Conservation (phyloP, 208 protist genomes). For the Willaertia magna region DNA sequence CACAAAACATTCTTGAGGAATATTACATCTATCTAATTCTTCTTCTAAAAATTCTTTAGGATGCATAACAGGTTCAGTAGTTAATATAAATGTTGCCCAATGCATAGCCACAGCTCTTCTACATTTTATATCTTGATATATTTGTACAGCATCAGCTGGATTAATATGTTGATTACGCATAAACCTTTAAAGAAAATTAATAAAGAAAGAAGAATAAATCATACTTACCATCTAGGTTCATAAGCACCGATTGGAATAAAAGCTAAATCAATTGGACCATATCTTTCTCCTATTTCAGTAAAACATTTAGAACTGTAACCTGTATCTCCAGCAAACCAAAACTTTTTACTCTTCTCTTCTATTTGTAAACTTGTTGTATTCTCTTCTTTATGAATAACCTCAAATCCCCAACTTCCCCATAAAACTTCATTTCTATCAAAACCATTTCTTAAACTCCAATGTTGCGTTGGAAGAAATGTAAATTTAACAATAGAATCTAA, state of each 20-base stretch:
- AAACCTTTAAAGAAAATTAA: too few relatives aligned
- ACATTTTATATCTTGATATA: conserved; percentile 29
- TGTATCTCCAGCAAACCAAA: conserved; percentile 29
- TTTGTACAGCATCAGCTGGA: conserved; percentile 46
- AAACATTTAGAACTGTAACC: conserved; percentile 39
- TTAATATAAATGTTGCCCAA: conserved; percentile 63
- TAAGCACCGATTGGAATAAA: conserved; percentile 66
- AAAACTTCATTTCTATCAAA: conserved; percentile 46
- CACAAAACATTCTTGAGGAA: background rate
- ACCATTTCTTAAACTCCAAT: conserved; percentile 38
- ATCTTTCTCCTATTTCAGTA: conserved; percentile 38
- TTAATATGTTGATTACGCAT: conserved; percentile 46
- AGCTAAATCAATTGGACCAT: conserved; percentile 44
- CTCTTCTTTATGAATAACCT: background rate
- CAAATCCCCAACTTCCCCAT: conserved; percentile 51
- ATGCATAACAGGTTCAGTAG: conserved; percentile 53
- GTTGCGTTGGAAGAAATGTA: conserved; percentile 34
- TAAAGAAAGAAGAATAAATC: too few relatives aligned
- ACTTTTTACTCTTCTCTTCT: background rate
- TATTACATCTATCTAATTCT: background rate
- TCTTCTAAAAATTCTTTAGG: conserved; percentile 36
- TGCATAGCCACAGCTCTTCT: conserved; percentile 49
- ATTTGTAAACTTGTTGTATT: background rate
- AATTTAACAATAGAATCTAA: background rate
- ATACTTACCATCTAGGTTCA: conserved; percentile 43